Conservation (phyloP, 495 filamentous ascomycete species). For the Glonium stellatum region DNA sequence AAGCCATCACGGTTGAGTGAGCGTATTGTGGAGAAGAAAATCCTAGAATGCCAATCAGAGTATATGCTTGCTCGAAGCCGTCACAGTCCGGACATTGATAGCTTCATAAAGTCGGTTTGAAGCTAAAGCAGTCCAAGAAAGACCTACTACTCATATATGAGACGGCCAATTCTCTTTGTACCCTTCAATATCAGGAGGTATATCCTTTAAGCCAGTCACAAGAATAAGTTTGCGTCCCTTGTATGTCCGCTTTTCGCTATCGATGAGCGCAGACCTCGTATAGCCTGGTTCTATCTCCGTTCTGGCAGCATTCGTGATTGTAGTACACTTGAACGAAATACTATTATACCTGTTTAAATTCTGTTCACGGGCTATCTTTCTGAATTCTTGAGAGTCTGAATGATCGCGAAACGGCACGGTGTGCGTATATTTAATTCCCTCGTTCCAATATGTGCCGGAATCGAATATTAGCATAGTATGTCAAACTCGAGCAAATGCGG, state of each 20-base stretch:
- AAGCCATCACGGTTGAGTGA: neutral
- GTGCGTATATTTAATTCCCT: neutral
- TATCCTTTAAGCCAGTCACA: neutral
- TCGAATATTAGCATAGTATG: neutral
- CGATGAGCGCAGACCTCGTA: neutral
- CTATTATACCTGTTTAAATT: no score
- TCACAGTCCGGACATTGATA: neutral
- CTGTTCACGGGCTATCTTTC: no score
- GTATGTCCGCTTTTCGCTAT: neutral
- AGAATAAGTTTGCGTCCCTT: neutral
- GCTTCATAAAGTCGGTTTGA: neutral
- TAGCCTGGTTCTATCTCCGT: neutral
- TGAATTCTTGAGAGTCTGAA: no score
- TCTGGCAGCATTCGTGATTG: no score
- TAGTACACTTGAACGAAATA: no score
- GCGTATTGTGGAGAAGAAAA: neutral
- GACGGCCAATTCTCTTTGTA: neutral
- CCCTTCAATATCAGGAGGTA: neutral
- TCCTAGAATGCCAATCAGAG: neutral
- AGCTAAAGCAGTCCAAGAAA: neutral
- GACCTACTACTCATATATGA: neutral
- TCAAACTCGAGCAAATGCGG: neutral
- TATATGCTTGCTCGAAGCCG: neutral
- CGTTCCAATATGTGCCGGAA: neutral
- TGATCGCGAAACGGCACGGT: no score